These are phyloP conservation scores for Medicago arabica DNA, from an alignment of 306 rosid genomes.

Conservation along the genomic window DNA sequence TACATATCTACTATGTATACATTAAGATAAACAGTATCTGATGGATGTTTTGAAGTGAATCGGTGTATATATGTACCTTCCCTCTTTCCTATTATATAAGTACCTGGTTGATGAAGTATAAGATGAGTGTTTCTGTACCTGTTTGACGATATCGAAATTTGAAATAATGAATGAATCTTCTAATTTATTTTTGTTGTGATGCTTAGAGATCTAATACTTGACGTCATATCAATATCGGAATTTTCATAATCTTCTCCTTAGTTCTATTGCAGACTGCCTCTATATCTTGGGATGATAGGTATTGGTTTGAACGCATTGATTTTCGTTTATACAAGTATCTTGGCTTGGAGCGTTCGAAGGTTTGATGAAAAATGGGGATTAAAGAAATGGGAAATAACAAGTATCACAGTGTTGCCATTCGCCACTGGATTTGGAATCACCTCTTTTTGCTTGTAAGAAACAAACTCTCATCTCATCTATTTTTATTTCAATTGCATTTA, in stretches of 20 bases:
- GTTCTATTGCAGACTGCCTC: constrained; percentile 76
- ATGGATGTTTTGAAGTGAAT: constrained; percentile 27
- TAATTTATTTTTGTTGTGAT: constrained; percentile 26
- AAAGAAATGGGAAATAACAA: constrained; percentile 84
- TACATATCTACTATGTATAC: constrained; percentile 3
- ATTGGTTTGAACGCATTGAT: constrained; percentile 69
- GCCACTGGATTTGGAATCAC: constrained; percentile 73
- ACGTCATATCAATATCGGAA: constrained; percentile 27
- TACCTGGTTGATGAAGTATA: too few relatives aligned
- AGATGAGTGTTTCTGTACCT: constrained; percentile 29
- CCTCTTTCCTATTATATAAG: constrained; percentile 8
- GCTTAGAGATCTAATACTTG: constrained; percentile 25
- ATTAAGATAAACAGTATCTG: constrained; percentile 9
- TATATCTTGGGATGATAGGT: constrained; percentile 90
- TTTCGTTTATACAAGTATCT: constrained; percentile 78
- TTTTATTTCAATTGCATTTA: constrained; percentile 28
- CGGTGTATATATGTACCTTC: constrained; percentile 8
- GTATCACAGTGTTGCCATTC: constrained; percentile 78
- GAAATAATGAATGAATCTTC: constrained; percentile 32
- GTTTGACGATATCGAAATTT: constrained; percentile 40
- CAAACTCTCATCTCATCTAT: not conserved
- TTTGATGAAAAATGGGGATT: constrained; percentile 92
- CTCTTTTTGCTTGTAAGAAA: constrained; percentile 92
- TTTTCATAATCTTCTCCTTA: constrained; percentile 41
- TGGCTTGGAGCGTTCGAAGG: constrained; percentile 76